A percentile compares a stretch with the other conserved stretches of the same genome.
phyloP scores from a whole-genome alignment of 2,329 filamentous ascomycete species.

The Trichophyton equinum region DNA sequence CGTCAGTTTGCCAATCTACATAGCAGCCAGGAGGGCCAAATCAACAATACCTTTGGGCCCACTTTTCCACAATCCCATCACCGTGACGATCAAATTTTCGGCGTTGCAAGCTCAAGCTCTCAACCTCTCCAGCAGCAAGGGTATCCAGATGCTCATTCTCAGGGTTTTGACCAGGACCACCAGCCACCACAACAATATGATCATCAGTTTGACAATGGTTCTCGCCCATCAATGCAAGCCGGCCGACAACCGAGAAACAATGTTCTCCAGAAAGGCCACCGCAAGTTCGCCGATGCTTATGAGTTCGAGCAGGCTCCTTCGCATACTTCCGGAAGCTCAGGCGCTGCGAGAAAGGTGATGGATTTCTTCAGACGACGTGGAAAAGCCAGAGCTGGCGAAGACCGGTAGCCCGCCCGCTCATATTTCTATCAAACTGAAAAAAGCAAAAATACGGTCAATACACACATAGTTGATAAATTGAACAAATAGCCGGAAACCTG shows the following conservation, averaged over 20 bases:
- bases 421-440: neutral
- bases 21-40: constrained; percentile 22
- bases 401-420: constrained; percentile 19
- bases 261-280: constrained; percentile 71
- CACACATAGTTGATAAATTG: neutral
- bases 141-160: neutral
- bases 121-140: neutral
- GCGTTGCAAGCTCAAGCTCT: constrained; percentile 18
- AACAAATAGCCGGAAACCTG: neutral
- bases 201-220: constrained; percentile 24
- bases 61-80: neutral
- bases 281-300: constrained; percentile 77
- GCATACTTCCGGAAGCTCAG: constrained; percentile 68
- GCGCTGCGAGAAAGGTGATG: constrained; percentile 86
- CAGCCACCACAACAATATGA: neutral
- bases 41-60: constrained; percentile 11
- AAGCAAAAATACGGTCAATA: neutral
- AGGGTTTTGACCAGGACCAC: neutral
- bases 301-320: constrained; percentile 52
- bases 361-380: constrained; percentile 90
- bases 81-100: constrained; percentile 15
- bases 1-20: constrained; percentile 31
- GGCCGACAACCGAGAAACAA: constrained; percentile 32
- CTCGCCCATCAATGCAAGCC: constrained; percentile 33
- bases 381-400: constrained; percentile 50